Percentiles rank a stretch among this genome's conserved stretches.
These are phyloP conservation scores for Articulospora tetracladia DNA, from an alignment of 495 filamentous ascomycete genomes.

Conservation along the genomic window DNA sequence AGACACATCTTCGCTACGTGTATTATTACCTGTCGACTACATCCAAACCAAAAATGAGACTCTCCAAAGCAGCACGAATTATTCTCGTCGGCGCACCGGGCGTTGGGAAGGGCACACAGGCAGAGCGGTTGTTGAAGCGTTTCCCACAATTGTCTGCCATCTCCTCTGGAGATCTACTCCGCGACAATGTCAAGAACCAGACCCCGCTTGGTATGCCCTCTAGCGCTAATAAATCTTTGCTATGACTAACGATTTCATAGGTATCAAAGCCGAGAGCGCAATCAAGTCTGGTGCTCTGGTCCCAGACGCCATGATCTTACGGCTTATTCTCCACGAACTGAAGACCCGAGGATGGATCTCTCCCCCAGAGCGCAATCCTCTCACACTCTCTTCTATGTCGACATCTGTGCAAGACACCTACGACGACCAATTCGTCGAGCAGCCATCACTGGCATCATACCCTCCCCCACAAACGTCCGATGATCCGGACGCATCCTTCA, in stretches of 20 bases:
- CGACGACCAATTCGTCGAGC: conserved; percentile 24
- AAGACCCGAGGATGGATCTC: conserved; percentile 76
- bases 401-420: conserved; percentile 27
- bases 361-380: conserved; percentile 45
- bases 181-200: conserved; percentile 84
- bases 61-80: conserved; percentile 80
- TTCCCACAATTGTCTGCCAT: conserved; percentile 89
- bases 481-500: conserved; percentile 77
- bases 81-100: conserved; percentile 96
- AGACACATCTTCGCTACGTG: background rate
- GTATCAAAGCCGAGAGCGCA: conserved; percentile 80
- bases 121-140: conserved; percentile 76
- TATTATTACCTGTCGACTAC: background rate
- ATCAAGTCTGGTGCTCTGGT: conserved; percentile 85
- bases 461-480: conserved; percentile 47
- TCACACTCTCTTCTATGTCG: conserved; percentile 63
- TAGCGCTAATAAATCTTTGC: background rate
- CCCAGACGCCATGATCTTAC: conserved; percentile 84
- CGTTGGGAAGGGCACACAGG: conserved; percentile 92
- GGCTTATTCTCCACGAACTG: conserved; percentile 85
- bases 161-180: conserved; percentile 87
- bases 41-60: conserved; percentile 41
- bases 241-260: conserved; percentile 36
- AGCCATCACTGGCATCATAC: conserved; percentile 16
- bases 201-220: conserved; percentile 72